Conservation (phyloP, 1,284 basidiomycete species). For the Ceratobasidium sp. region DNA sequence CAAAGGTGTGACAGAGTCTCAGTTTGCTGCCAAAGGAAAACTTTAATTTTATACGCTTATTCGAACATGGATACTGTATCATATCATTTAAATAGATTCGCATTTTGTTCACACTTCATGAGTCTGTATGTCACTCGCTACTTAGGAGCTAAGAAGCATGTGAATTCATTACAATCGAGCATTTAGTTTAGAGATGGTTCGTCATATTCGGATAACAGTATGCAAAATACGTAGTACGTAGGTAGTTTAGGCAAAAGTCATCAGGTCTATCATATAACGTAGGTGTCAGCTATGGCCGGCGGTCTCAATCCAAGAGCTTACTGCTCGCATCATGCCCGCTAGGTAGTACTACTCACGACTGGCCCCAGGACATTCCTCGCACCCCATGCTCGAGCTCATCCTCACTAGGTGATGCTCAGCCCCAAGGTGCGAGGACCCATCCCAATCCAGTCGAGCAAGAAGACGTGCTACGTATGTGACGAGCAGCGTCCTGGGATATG, state of each 20-base stretch:
- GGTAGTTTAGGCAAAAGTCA: too few relatives aligned
- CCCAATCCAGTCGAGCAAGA: neutral
- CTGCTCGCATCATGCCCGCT: too few relatives aligned
- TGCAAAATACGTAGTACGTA: too few relatives aligned
- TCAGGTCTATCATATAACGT: too few relatives aligned
- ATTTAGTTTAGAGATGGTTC: too few relatives aligned
- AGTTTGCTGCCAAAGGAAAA: constrained; percentile 63
- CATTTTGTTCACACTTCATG: neutral
- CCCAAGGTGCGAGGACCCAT: constrained; percentile 9
- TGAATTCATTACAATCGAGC: too few relatives aligned
- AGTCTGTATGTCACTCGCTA: neutral
- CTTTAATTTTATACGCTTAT: constrained; percentile 17
- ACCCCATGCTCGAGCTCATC: constrained; percentile 1
- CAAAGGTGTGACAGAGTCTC: constrained; percentile 89
- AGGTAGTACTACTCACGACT: too few relatives aligned
- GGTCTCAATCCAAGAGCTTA: too few relatives aligned
- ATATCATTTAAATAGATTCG: constrained; percentile 1
- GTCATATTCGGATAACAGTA: too few relatives aligned
- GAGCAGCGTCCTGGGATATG: neutral
- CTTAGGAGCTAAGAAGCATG: too few relatives aligned
- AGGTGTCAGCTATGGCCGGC: too few relatives aligned
- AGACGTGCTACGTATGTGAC: neutral
- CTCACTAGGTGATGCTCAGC: constrained; percentile 1
- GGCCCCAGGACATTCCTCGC: neutral
- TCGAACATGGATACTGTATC: constrained; percentile 8